phyloP scores from a whole-genome alignment of 208 protist species.

The Angomonas desouzai region DNA sequence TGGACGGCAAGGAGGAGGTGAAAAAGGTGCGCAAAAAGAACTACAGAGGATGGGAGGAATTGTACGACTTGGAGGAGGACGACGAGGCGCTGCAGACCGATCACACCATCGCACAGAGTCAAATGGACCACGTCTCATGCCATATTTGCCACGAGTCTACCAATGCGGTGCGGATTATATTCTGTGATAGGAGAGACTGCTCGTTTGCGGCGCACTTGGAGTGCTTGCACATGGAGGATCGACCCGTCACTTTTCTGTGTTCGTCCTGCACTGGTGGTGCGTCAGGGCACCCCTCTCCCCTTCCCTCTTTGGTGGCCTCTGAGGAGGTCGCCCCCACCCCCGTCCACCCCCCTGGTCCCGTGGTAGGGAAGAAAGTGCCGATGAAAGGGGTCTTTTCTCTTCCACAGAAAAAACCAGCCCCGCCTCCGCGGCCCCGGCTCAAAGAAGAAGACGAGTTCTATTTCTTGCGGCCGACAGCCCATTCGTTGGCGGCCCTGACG shows the following conservation, averaged over 20 bases:
- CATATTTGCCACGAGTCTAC: conserved; percentile 47
- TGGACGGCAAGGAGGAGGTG: conserved; percentile 30
- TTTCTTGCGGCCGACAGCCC: conserved; percentile 42
- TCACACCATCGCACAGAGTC: background rate
- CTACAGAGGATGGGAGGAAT: conserved; percentile 43
- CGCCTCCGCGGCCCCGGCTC: background rate
- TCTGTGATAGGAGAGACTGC: conserved; percentile 81
- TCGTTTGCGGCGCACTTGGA: conserved; percentile 68
- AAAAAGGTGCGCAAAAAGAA: conserved; percentile 82
- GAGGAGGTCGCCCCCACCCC: background rate
- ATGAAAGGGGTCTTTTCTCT: background rate
- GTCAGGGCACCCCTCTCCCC: too few species aligned
- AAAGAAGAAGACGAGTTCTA: conserved; percentile 32
- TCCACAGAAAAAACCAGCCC: background rate
- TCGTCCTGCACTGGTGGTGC: background rate
- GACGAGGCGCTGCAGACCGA: conserved; percentile 18
- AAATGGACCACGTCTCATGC: conserved; percentile 28
- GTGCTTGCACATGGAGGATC: conserved; percentile 56
- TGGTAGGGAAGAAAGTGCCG: background rate
- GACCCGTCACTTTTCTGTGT: conserved; percentile 73
- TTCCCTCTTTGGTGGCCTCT: background rate
- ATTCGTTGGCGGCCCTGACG: conserved; percentile 26
- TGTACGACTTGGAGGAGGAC: conserved; percentile 36
- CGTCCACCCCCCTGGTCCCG: background rate
- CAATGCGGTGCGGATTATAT: conserved; percentile 75